These are phyloP conservation scores for Arabidopsis arenosa DNA, from an alignment of 345 rosid genomes.

Conservation along the genomic window DNA sequence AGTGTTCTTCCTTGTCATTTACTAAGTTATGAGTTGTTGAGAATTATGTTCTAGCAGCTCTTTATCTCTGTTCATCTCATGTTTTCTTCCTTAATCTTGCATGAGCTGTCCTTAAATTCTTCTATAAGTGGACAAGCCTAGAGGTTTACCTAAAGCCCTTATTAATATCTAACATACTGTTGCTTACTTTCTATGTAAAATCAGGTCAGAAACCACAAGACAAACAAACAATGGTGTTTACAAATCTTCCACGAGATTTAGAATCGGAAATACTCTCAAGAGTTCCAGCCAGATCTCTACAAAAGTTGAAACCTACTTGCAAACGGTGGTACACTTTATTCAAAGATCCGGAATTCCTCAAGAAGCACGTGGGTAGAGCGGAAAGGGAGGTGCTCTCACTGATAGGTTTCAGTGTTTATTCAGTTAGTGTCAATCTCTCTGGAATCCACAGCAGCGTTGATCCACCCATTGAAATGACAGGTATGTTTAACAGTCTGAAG, in stretches of 20 bases:
- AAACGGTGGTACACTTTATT: conserved; percentile 1
- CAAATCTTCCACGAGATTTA: neutral
- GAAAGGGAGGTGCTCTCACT: neutral
- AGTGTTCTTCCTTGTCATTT: neutral
- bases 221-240: neutral
- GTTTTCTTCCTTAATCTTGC: neutral
- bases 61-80: neutral
- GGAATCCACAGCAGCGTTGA: neutral
- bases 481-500: neutral
- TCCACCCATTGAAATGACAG: neutral
- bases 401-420: neutral
- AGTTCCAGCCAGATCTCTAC: neutral
- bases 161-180: neutral
- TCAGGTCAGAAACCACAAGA: neutral
- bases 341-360: neutral
- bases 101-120: neutral
- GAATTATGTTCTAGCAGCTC: neutral
- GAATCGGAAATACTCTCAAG: neutral
- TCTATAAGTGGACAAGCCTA: neutral
- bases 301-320: neutral
- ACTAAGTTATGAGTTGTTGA: neutral
- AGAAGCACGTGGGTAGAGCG: neutral
- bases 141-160: too few species aligned
- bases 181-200: neutral
- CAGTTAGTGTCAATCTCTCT: neutral